Evolutionary conservation across 2,329 filamentous ascomycete genomes (phyloP).

Genomic region (Fusarium irregulare): DNA sequence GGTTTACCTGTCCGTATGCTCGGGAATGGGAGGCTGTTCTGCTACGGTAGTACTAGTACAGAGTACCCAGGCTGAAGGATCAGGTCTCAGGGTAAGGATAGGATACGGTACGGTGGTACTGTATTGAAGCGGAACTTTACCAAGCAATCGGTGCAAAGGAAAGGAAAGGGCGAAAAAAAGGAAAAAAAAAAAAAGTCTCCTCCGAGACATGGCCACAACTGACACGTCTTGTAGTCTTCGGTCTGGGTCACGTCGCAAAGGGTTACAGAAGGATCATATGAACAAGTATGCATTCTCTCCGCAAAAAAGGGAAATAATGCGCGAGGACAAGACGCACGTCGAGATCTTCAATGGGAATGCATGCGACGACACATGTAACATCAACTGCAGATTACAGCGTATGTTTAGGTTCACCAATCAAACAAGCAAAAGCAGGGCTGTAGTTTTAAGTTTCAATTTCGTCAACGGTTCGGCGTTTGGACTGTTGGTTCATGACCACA

Average conservation of each 20-base stretch:
- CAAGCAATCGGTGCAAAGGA: constrained; percentile 7
- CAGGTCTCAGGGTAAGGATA: constrained; percentile 12
- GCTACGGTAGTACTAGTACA: neutral
- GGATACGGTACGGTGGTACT: constrained; percentile 1
- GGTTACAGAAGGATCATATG: constrained; percentile 2
- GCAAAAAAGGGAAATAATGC: constrained; percentile 7
- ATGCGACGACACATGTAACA: neutral
- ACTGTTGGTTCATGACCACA: neutral
- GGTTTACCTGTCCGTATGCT: constrained; percentile 11
- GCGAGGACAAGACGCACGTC: neutral
- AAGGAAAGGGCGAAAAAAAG: neutral
- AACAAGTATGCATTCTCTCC: constrained; percentile 3
- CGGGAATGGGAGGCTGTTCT: constrained; percentile 9
- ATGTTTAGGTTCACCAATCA: neutral
- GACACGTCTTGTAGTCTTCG: neutral
- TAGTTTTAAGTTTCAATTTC: neutral
- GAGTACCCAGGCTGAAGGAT: constrained; percentile 27
- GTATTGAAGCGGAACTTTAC: constrained; percentile 17
- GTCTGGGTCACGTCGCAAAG: constrained; percentile 3
- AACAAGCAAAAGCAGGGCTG: neutral
- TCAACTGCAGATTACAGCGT: neutral
- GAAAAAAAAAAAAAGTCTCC: neutral
- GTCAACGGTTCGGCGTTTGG: neutral
- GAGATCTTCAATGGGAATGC: neutral
- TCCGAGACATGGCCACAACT: constrained; percentile 32